Evolutionary conservation across 768 basidiomycete genomes (phyloP).

Genomic region (Mycena vitilis): DNA sequence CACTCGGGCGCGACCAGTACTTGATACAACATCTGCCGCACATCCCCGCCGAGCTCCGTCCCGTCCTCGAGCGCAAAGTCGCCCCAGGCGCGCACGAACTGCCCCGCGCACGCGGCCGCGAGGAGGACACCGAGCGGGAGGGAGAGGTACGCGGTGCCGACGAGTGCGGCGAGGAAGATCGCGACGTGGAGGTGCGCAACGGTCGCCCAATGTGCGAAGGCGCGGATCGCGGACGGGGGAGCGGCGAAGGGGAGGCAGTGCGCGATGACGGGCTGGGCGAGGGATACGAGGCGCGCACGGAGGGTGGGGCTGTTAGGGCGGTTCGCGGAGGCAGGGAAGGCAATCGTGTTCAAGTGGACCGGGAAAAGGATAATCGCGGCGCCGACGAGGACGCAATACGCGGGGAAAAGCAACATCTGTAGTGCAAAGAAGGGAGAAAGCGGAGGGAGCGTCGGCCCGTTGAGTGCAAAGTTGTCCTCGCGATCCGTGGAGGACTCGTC

Average conservation of each 20-base stretch:
- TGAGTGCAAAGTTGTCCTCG: constrained; percentile 11
- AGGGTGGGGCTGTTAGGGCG: background rate
- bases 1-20: constrained; percentile 20
- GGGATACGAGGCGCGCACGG: background rate
- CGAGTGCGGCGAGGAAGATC: constrained; percentile 28
- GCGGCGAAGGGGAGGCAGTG: constrained; percentile 23
- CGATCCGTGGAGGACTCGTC: background rate
- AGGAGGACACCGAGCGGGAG: constrained; percentile 20
- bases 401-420: constrained; percentile 30
- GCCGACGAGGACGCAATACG: constrained; percentile 27
- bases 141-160: constrained; percentile 9
- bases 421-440: constrained; percentile 24
- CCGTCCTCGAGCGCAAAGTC: constrained; percentile 13
- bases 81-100: constrained; percentile 24
- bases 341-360: constrained; percentile 8
- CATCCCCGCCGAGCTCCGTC: constrained; percentile 23
- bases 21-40: constrained; percentile 29
- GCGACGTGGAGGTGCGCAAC: constrained; percentile 33
- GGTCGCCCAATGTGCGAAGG: constrained; percentile 33
- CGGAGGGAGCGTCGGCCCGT: background rate
- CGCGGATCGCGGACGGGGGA: constrained; percentile 19
- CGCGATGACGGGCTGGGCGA: constrained; percentile 1
- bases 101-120: constrained; percentile 2
- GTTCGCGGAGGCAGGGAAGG: constrained; percentile 28
- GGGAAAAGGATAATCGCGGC: constrained; percentile 28